These are phyloP conservation scores for Phytophthora fragariae DNA, from an alignment of 352 stramenopile genomes.

Conservation along the genomic window DNA sequence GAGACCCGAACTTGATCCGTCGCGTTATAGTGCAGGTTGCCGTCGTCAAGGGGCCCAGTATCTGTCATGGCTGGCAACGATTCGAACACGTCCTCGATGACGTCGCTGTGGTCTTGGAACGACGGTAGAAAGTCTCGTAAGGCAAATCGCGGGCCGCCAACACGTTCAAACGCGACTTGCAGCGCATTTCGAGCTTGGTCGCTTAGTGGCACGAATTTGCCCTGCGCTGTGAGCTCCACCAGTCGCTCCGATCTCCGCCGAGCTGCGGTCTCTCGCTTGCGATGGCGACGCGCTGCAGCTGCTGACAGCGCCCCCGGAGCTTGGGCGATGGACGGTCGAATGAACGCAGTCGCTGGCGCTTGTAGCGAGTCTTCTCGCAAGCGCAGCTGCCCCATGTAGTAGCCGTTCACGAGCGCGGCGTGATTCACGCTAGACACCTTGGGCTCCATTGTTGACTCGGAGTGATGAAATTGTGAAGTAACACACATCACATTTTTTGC, in stretches of 20 bases:
- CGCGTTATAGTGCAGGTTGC: constrained; percentile 27
- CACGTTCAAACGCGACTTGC: constrained; percentile 26
- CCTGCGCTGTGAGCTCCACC: constrained; percentile 44
- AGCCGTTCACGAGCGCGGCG: constrained; percentile 52
- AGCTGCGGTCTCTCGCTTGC: constrained; percentile 47
- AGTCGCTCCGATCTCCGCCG: constrained; percentile 39
- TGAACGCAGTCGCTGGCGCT: constrained; percentile 37
- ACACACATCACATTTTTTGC: background rate
- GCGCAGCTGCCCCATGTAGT: constrained; percentile 51
- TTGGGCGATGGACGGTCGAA: constrained; percentile 11
- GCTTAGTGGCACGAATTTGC: constrained; percentile 64
- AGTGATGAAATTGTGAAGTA: constrained; percentile 25
- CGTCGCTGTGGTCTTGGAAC: constrained; percentile 7
- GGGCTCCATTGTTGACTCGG: constrained; percentile 33
- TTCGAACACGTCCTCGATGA: background rate
- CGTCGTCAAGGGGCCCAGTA: constrained; percentile 17
- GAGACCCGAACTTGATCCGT: constrained; percentile 31
- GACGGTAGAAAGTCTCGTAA: constrained; percentile 23
- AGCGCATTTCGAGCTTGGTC: constrained; percentile 26
- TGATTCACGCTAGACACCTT: constrained; percentile 55
- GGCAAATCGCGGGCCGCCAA: constrained; percentile 36
- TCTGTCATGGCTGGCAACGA: constrained; percentile 9
- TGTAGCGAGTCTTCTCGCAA: constrained; percentile 46
- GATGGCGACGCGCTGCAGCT: constrained; percentile 39
- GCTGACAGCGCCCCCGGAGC: constrained; percentile 1